Evolutionary conservation across 331 rosid species (phyloP), one percentile per base, ranked within the genome.

Genomic region (Acacia concinna): DNA sequence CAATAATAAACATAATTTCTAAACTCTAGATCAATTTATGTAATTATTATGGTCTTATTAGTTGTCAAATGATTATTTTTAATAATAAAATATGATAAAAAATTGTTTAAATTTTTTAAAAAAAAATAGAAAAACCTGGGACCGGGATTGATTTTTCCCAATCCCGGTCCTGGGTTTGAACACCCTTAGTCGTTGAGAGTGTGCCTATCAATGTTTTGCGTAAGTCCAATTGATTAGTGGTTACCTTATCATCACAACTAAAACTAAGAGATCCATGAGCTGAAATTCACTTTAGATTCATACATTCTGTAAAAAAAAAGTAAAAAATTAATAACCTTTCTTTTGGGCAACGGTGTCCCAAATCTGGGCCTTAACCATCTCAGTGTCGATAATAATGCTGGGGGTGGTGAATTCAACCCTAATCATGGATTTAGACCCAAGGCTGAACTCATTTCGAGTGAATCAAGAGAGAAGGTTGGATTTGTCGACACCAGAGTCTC

Each of bases 321-420:
- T n/a, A 25, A 1, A 23, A 7, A 21, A 5, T 11, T 2, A 44
- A 30, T 68, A 37, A 88, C 90, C 92, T 86, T 80, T 89, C 90
- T 83, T n/a, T n/a, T 89, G 92, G 30, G 89, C 90, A 59, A 87
- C 92, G 60, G 92, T 86, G 67, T 88, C 92, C 92, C 90, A 88
- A 86, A 88, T 88, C 92, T 88, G 92, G 54, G 90, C 90, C 87
- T 89, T 89, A 76, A 89, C 78, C 70, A 89, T 77, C 82, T 86
- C 86, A 7, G 85, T 85, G 3, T 86, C 89, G 17, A 86, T 90
- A 3, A 41, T 87, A 32, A 86, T 85, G 51, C 86, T 89, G 34
- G 89, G 71, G 4, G 92, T 86, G 57, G 91, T 91, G 73, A 89
- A 89, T 75, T 89, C 93, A 18, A 89, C 91, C 5, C 93, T 89